phyloP scores from a whole-genome alignment of 768 basidiomycete species.

The Lentinus tigrinus region DNA sequence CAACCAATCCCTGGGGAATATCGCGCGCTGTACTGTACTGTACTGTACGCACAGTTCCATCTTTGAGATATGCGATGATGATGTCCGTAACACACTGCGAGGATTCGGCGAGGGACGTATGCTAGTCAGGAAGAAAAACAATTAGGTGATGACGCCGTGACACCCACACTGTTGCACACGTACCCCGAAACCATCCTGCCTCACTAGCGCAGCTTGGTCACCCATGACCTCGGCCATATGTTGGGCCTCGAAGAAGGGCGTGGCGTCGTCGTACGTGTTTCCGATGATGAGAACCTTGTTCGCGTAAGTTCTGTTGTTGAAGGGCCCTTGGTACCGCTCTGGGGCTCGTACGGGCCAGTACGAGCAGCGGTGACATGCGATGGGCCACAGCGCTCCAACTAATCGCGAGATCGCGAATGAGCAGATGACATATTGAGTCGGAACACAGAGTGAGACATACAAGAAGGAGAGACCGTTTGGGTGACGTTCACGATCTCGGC shows the following conservation, averaged over 20 bases:
- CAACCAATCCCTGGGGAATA: background rate
- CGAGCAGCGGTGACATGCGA: constrained; percentile 10
- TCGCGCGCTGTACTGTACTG: too few species aligned
- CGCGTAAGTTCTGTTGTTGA: constrained; percentile 18
- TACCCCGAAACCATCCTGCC: constrained; percentile 13
- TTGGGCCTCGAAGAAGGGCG: constrained; percentile 8
- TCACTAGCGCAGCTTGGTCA: constrained; percentile 9
- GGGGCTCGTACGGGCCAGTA: constrained; percentile 18
- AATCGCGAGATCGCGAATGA: too few species aligned
- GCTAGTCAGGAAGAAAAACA: too few species aligned
- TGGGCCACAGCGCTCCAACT: constrained; percentile 13
- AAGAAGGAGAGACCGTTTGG: constrained; percentile 3
- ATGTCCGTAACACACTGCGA: constrained; percentile 7
- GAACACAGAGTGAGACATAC: too few species aligned
- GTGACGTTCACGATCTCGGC: constrained; percentile 13
- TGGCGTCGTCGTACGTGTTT: constrained; percentile 20
- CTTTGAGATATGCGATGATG: constrained; percentile 5
- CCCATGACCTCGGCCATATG: constrained; percentile 8
- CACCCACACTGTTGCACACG: too few species aligned
- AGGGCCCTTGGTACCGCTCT: constrained; percentile 24
- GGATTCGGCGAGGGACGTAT: constrained; percentile 6
- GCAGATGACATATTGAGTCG: too few species aligned
- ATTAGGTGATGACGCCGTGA: too few species aligned
- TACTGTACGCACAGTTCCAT: constrained; percentile 6
- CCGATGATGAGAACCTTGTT: constrained; percentile 21